Base-by-base conservation (phyloP, 176 grass and related monocot genomes). In the Musa itinerans region DNA sequence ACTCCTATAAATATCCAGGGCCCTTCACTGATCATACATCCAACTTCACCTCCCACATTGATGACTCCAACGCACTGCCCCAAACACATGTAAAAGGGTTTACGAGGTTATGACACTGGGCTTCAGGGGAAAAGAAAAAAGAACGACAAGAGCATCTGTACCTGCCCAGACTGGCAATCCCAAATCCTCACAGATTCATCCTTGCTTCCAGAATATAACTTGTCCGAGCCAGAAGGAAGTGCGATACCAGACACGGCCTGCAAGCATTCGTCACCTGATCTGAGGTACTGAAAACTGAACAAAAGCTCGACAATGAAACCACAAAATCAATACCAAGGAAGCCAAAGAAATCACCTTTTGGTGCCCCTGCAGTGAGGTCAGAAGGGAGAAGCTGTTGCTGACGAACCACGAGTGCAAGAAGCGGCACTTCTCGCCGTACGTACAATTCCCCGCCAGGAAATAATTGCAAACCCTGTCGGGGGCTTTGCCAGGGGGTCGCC, bases 101-200 rank as follows among this genome's bases (percentile, higher is more conserved):
- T 17, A 56, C 67, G 78, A 50, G 57, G 72, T 50, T 66, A 80
- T 59, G 66, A 80, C 21, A 65, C 15, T 62, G 43, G 53, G 64
- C 65, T 82, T 51, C 68, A 21, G 55, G 84, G 58, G 58, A 67
- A 55, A 79, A 49, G 24, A 78, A 68, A 70, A 21, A 61, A 62
- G n/a, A 65, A 2, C 21, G 25, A 11, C 17, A 57, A 53, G 53
- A 76, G 69, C 25, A n/a, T 51, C 48, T 10, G 34, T 93, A 98
- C 94, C 94, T 99, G 90, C 19, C 96, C 96, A 4, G 96, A 95
- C 76, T 89, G 88, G 66, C 91, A 95, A 86, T 99, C 90, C 96
- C 96, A 99, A 27, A 89, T 79, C 69, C 83, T 87, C 76, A 99
- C 72, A 0, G 91, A 87, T 79, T 88, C 86, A 66, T 99, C 96